phyloP scores from a whole-genome alignment of 768 basidiomycete species.

The Obba rivulosa region DNA sequence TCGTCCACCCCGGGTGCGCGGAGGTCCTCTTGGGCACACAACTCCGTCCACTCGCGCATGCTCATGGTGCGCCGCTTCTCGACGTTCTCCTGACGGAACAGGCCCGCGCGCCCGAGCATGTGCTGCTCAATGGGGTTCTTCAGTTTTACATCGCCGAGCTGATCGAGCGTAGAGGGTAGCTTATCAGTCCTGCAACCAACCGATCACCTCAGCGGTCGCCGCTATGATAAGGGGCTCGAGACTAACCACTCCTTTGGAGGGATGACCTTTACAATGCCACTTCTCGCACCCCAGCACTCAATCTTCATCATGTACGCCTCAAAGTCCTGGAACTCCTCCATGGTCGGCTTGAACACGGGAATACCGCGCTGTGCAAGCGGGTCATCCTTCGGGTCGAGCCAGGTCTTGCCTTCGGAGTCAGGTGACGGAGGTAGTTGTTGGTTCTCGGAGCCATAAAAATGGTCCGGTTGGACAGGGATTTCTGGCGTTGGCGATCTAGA shows the following conservation, averaged over 20 bases:
- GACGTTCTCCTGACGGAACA: conserved; percentile 88
- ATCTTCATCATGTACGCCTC: conserved; percentile 84
- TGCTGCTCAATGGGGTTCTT: conserved; percentile 90
- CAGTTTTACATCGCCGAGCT: conserved; percentile 72
- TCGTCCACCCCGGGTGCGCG: conserved; percentile 71
- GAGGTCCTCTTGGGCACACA: conserved; percentile 66
- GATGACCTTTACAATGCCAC: conserved; percentile 95
- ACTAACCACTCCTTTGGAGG: conserved; percentile 91
- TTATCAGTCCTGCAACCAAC: conserved; percentile 53
- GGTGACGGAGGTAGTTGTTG: conserved; percentile 50
- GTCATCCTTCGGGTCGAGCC: conserved; percentile 78
- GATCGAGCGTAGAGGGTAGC: conserved; percentile 66
- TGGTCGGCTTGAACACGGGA: conserved; percentile 92
- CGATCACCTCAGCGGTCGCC: conserved; percentile 13
- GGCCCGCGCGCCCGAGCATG: conserved; percentile 80
- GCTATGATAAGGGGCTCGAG: conserved; percentile 10
- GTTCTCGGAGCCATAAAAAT: conserved; percentile 66
- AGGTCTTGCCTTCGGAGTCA: conserved; percentile 53
- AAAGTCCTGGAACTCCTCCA: conserved; percentile 90
- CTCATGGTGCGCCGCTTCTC: conserved; percentile 83
- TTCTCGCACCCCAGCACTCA: conserved; percentile 84
- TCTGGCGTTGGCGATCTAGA: conserved; percentile 44
- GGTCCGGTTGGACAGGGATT: conserved; percentile 65
- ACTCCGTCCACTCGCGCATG: conserved; percentile 82
- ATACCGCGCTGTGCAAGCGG: conserved; percentile 82